These are phyloP conservation scores for Saxophila tyrrhenica DNA, from an alignment of 495 filamentous ascomycete genomes.

Conservation along the genomic window DNA sequence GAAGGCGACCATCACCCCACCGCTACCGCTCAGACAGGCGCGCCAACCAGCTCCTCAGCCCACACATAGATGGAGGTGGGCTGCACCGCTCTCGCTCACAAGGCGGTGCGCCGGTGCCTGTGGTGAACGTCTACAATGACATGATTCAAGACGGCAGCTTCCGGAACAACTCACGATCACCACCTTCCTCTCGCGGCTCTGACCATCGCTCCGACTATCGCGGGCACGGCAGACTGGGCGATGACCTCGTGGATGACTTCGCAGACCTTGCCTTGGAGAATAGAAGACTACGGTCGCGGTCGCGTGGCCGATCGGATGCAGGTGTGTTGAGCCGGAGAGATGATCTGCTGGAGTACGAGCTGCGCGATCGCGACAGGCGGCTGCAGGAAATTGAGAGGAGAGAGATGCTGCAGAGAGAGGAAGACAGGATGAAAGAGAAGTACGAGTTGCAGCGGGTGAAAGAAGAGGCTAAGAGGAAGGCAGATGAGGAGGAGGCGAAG, in stretches of 20 bases:
- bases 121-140: slow-evolving; percentile 29
- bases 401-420: slow-evolving; percentile 12
- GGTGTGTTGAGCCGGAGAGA: slow-evolving; percentile 3
- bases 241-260: slow-evolving; percentile 23
- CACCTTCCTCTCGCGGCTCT: not conserved
- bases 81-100: slow-evolving; percentile 29
- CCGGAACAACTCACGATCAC: not conserved
- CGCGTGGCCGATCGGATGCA: slow-evolving; percentile 21
- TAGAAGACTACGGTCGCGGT: slow-evolving; percentile 14
- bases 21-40: slow-evolving; percentile 1
- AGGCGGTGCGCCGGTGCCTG: slow-evolving; percentile 25
- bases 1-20: slow-evolving; percentile 7
- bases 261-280: slow-evolving; percentile 20
- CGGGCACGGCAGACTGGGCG: slow-evolving; percentile 18
- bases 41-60: slow-evolving; percentile 2
- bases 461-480: slow-evolving; percentile 14
- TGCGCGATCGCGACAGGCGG: slow-evolving; percentile 14
- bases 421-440: slow-evolving; percentile 14
- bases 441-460: slow-evolving; percentile 11
- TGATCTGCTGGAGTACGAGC: slow-evolving; percentile 9
- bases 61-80: slow-evolving; percentile 6
- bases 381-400: slow-evolving; percentile 9
- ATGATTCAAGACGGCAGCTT: slow-evolving; percentile 10
- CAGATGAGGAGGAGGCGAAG: slow-evolving; percentile 18
- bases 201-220: slow-evolving; percentile 7